Base-by-base conservation (phyloP, 257 asterid genomes). In the Lycium ferocissimum region DNA sequence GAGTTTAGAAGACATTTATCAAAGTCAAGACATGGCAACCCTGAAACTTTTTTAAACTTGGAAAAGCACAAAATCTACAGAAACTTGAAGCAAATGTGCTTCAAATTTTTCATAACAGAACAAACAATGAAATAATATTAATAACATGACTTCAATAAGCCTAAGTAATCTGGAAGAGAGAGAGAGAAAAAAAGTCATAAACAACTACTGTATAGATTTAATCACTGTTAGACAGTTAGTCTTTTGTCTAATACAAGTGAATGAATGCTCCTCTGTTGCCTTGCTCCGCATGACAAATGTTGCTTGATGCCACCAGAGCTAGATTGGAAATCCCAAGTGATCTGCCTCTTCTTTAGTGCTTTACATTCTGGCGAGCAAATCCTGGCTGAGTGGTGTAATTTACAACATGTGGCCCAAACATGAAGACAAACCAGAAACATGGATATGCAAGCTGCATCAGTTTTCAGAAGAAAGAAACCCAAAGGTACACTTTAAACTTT, bases 311-410 rank as follows among this genome's bases (percentile, higher is more conserved):
- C 2, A 17, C 81, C 26, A 70, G 14, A 70, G 14, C 35, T 40
- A 70, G 33, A 18, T 0, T 51, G 47, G 15, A 51, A 1, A 51
- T 0, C 26, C 26, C 47, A 26, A 22, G 79, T 18, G 58, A 15
- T 43, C 84, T 14, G 84, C 85, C 18, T 56, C 26, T 47, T 62
- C 72, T 84, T 83, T 75, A 89, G 66, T 45, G 84, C 90, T 87
- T 89, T 84, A 86, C 49, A 43, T 87, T 88, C 88, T 87, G 92
- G 58, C 95, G 92, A 66, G 93, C 87, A 80, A 92, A 92, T 65
- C 95, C 95, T 75, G 95, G 95, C 95, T 92, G 90, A 76, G 79
- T 26, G 22, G 61, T 57, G 84, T 38, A 79, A 86, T 87, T 87
- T 76, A 88, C n/a, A 58, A 45, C 84, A 62, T 80, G 87, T 43